Base-by-base conservation (phyloP, 495 filamentous ascomycete genomes). In the Trichoderma reesei region DNA sequence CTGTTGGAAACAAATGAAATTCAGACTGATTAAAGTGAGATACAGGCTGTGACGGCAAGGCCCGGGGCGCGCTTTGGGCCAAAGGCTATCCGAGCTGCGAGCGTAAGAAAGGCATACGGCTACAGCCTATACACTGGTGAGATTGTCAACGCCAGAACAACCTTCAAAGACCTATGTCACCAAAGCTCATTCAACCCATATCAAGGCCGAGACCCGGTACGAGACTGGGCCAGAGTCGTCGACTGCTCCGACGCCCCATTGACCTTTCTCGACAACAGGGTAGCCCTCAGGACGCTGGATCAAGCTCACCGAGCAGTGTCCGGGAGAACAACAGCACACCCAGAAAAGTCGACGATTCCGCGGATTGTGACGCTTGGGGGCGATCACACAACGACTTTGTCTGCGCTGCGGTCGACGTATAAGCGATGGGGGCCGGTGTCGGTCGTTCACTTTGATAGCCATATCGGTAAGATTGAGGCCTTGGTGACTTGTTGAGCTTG, bases 1-100 rank as follows among this genome's bases (percentile, higher is more conserved):
- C 56, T 26, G 11, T 13, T 33, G 20, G 11, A 46, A 36, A 9
- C 59, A 11, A 3, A 41, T 33, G 6, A 39, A 8, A 18, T 18
- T 48, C 8, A 9, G 16, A 26, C n/a, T 48, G 18, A 48, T 9
- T 48, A 18, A 18, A 18, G 16, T 48, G 44, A 9, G 9, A n/a
- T 18, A 1, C 11, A 75, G 73, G 68, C 70, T 1, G 71, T 73
- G 26, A 73, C 72, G 6, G 69, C 67, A 46, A 67, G 91, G 65
- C 90, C 91, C 5, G 91, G 91, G 60, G 90, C 90, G 41, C 83
- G 91, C 39, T 96, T 92, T 68, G 91, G 91, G 1, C 91, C 91
- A 11, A 85, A 81, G 60, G 89, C 88, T 34, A 94, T 94, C 69
- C 82, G 91, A 72, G 84, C 91, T 81, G 89, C 89, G 76, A 75